Conservation (phyloP, 345 rosid genomes). For the Triadica sebifera region DNA sequence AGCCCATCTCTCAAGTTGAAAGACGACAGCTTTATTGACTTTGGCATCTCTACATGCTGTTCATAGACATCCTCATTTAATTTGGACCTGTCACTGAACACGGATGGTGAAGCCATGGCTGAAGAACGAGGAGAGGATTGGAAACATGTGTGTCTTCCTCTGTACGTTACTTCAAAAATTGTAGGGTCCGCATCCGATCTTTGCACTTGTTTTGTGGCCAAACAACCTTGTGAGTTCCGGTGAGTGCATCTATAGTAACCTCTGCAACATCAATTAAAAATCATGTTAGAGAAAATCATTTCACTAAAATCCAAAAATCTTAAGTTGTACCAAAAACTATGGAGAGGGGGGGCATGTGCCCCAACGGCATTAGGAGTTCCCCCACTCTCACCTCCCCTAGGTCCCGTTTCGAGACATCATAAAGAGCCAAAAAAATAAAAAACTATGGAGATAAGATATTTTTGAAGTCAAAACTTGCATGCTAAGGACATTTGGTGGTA, state of each 20-base stretch:
- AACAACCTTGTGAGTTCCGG: conserved; percentile 54
- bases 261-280: conserved; percentile 30
- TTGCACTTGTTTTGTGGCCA: conserved; percentile 70
- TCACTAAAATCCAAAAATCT: background rate
- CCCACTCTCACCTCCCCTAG: no score
- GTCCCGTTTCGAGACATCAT: no score
- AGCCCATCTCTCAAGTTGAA: conserved; percentile 19
- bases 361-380: no score
- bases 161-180: conserved; percentile 48
- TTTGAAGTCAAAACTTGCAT: background rate
- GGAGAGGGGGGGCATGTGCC: no score
- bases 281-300: background rate
- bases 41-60: conserved; percentile 13
- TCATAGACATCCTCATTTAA: background rate
- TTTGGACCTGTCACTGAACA: conserved; percentile 1
- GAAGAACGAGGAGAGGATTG: conserved; percentile 20
- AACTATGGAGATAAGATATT: no score
- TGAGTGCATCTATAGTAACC: conserved; percentile 66
- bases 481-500: background rate
- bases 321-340: no score
- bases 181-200: conserved; percentile 48
- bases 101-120: conserved; percentile 9
- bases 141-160: conserved; percentile 60
- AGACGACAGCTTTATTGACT: background rate
- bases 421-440: no score